Percentiles rank a stretch among this genome's conserved stretches.
Conservation (phyloP, 805 yeast genomes). For the Hanseniaspora thailandica region DNA sequence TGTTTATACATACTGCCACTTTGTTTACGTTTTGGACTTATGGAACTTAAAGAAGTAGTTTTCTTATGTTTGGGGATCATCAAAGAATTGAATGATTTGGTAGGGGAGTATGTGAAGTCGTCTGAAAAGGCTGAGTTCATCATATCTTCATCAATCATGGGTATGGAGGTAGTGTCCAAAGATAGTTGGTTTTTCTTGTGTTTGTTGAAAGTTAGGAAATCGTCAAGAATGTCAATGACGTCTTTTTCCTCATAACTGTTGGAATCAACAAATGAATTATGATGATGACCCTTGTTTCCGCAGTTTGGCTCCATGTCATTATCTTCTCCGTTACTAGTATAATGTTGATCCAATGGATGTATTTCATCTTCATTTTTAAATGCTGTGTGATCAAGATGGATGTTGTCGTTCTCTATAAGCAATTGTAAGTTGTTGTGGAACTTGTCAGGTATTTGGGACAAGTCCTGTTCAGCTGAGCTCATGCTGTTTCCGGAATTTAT, state of each 20-base stretch:
- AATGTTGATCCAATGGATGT: background rate
- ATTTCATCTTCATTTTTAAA: background rate
- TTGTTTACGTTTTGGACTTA: constrained; percentile 4
- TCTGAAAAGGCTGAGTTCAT: constrained; percentile 10
- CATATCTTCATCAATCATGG: constrained; percentile 3
- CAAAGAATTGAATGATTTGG: constrained; percentile 22
- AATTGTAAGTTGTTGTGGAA: background rate
- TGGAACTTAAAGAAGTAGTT: constrained; percentile 18
- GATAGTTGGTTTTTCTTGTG: background rate
- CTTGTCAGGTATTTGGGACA: constrained; percentile 1
- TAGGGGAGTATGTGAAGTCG: constrained; percentile 21
- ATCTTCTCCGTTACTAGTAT: background rate
- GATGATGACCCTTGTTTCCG: background rate
- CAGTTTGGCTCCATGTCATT: background rate
- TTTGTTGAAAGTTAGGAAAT: constrained; percentile 1
- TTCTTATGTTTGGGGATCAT: constrained; percentile 6
- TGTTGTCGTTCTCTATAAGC: constrained; percentile 1
- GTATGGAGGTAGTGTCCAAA: background rate
- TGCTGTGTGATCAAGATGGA: background rate
- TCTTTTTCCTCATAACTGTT: background rate
- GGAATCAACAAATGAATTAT: background rate
- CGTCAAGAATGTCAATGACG: constrained; percentile 10
- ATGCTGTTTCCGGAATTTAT: background rate
- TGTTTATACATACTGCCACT: background rate
- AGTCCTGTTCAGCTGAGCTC: background rate